phyloP scores from a whole-genome alignment of 2,329 filamentous ascomycete species.

The Monilinia fructigena region DNA sequence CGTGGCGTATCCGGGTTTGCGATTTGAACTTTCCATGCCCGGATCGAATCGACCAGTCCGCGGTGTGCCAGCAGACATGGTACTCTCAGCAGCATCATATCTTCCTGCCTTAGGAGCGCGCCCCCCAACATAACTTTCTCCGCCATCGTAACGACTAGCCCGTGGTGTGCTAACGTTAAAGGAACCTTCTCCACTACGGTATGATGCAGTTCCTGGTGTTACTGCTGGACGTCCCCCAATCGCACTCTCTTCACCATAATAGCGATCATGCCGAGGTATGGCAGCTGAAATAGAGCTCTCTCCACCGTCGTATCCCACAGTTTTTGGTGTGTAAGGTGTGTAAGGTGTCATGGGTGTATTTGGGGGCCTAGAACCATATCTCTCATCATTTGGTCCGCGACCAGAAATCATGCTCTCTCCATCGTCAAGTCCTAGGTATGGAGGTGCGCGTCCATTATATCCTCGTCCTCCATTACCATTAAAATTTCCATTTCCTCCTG shows the following conservation, averaged over 20 bases:
- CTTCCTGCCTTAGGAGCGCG: conserved; percentile 14
- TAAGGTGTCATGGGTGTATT: conserved; percentile 21
- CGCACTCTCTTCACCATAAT: conserved; percentile 2
- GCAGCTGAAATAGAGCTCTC: conserved; percentile 17
- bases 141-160: conserved; percentile 6
- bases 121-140: conserved; percentile 12
- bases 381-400: conserved; percentile 4
- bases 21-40: conserved; percentile 19
- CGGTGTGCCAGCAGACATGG: conserved; percentile 12
- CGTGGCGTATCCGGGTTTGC: conserved; percentile 19
- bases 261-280: conserved; percentile 14
- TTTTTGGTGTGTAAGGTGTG: conserved; percentile 18
- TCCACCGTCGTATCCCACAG: conserved; percentile 18
- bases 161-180: conserved; percentile 5
- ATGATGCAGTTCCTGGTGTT: conserved; percentile 9
- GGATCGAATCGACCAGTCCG: conserved; percentile 20
- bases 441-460: conserved; percentile 21
- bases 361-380: conserved; percentile 18
- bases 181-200: conserved; percentile 16
- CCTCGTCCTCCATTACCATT: conserved; percentile 20
- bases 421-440: conserved; percentile 12
- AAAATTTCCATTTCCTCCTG: not conserved
- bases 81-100: conserved; percentile 19
- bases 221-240: conserved; percentile 8
- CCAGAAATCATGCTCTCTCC: not conserved